phyloP scores from a whole-genome alignment of 495 filamentous ascomycete genomes.

The Aspergillus mulundensis region DNA sequence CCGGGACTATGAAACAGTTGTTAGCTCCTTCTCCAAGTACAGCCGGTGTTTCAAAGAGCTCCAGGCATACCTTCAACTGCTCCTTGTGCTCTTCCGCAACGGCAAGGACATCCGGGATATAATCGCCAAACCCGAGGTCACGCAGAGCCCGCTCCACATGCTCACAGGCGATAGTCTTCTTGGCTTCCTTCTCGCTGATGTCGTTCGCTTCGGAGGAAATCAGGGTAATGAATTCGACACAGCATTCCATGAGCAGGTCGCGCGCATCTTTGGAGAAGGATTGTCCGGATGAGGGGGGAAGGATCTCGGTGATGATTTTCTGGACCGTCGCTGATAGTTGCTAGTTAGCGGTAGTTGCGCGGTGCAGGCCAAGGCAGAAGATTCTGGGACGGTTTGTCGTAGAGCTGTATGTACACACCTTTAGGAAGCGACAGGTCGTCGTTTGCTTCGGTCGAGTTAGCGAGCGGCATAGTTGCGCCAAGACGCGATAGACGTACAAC shows the following conservation, averaged over 20 bases:
- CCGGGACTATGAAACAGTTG: conserved; percentile 57
- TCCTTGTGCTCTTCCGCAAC: conserved; percentile 91
- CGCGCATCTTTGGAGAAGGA: conserved; percentile 90
- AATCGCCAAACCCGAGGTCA: conserved; percentile 86
- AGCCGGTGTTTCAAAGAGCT: neutral
- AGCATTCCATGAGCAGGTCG: conserved; percentile 95
- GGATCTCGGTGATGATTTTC: conserved; percentile 94
- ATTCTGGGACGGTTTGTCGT: too few species aligned
- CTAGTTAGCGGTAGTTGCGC: neutral
- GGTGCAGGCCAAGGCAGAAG: too few species aligned
- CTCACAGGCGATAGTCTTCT: conserved; percentile 97
- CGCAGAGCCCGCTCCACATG: conserved; percentile 91
- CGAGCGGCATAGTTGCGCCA: conserved; percentile 16
- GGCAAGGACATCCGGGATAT: conserved; percentile 78
- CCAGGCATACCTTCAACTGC: conserved; percentile 69
- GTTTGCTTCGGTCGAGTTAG: conserved; percentile 52
- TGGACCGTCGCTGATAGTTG: conserved; percentile 75
- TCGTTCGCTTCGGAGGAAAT: conserved; percentile 97
- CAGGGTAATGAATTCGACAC: conserved; percentile 97
- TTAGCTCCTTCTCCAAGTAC: neutral
- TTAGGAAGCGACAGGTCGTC: conserved; percentile 96
- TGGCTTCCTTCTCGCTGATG: conserved; percentile 94
- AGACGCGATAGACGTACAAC: conserved; percentile 50
- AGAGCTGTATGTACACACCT: conserved; percentile 53
- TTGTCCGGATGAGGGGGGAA: conserved; percentile 63